These are phyloP conservation scores for Fusarium fracticaudum DNA, from an alignment of 2,329 filamentous ascomycete genomes.

Conservation along the genomic window DNA sequence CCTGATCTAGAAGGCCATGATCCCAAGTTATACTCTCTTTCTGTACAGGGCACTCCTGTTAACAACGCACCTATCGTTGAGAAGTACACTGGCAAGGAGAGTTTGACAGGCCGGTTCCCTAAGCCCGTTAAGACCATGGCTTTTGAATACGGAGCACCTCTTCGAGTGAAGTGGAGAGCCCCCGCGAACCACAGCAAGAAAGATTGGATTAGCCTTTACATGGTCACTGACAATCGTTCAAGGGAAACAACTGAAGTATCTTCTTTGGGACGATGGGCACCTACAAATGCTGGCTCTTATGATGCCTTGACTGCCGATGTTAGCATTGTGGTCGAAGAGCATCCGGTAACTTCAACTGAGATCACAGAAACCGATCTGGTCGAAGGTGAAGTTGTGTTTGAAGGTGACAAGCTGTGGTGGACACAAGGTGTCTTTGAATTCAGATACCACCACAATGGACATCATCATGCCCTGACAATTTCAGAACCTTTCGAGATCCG, in stretches of 20 bases:
- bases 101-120: constrained; percentile 72
- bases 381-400: constrained; percentile 85
- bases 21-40: constrained; percentile 80
- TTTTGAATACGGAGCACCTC: constrained; percentile 89
- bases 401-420: constrained; percentile 97
- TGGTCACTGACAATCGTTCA: constrained; percentile 92
- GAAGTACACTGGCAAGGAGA: constrained; percentile 76
- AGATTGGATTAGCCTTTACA: constrained; percentile 97
- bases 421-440: constrained; percentile 96
- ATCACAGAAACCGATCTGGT: constrained; percentile 68
- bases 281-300: constrained; percentile 79
- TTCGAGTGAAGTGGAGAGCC: constrained; percentile 90
- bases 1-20: constrained; percentile 84
- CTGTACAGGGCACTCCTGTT: constrained; percentile 73
- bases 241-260: constrained; percentile 85
- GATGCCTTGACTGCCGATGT: constrained; percentile 79
- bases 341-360: constrained; percentile 62
- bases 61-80: constrained; percentile 62
- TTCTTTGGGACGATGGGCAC: constrained; percentile 89
- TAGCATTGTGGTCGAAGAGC: constrained; percentile 78
- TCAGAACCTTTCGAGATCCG: constrained; percentile 93
- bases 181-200: constrained; percentile 86
- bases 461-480: constrained; percentile 92
- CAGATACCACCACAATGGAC: constrained; percentile 93
- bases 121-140: constrained; percentile 78